Evolutionary conservation across 495 filamentous ascomycete species (phyloP).

Genomic region (Hyaloscypha finlandica): DNA sequence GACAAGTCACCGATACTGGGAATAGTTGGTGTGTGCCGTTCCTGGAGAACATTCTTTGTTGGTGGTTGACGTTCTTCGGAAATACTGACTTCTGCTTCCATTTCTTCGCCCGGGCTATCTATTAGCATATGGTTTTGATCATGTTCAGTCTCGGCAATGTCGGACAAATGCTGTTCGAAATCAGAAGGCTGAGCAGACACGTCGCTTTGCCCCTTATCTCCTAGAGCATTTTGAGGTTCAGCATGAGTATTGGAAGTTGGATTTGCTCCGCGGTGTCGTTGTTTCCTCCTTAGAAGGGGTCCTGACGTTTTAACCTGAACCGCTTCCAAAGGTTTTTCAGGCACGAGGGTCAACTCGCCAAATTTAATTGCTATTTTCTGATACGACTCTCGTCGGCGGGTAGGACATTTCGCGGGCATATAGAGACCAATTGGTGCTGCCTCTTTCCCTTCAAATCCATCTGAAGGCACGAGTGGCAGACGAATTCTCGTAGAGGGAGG

Average conservation of each 20-base stretch:
- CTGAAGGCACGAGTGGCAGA: constrained; percentile 2
- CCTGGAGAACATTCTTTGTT: background rate
- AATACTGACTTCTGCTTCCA: background rate
- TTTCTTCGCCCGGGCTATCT: background rate
- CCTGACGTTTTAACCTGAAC: background rate
- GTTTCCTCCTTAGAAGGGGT: background rate
- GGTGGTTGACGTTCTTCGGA: no score
- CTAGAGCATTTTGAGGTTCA: background rate
- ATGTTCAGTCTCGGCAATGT: background rate
- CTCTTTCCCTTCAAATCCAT: constrained; percentile 32
- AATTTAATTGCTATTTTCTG: constrained; percentile 4
- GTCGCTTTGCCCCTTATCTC: background rate
- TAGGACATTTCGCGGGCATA: constrained; percentile 12
- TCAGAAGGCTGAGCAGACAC: background rate
- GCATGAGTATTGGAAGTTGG: background rate
- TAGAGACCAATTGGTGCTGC: constrained; percentile 13
- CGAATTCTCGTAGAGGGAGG: background rate
- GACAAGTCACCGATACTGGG: background rate
- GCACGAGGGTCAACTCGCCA: constrained; percentile 19
- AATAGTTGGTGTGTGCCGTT: background rate
- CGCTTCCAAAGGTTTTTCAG: constrained; percentile 6
- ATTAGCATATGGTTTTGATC: background rate
- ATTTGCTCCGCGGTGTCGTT: background rate
- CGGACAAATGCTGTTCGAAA: background rate
- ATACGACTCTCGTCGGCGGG: background rate